Evolutionary conservation across 768 basidiomycete genomes (phyloP).

Genomic region (Neoboletus subvelutipes): DNA sequence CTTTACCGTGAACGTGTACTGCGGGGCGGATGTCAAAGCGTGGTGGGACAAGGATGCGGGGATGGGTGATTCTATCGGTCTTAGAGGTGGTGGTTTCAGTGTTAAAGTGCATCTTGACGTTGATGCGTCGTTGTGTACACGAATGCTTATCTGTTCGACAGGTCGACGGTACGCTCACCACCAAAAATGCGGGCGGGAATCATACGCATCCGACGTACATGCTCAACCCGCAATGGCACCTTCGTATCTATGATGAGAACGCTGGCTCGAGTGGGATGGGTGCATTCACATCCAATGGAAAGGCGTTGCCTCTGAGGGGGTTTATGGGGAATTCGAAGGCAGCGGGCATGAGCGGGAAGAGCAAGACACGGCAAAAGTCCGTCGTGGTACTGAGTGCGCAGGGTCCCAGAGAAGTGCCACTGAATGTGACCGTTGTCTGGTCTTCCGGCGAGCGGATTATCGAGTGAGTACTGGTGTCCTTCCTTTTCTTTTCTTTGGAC

Average conservation of each 20-base stretch:
- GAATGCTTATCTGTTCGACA: slow-evolving; percentile 28
- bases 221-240: slow-evolving; percentile 85
- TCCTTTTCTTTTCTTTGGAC: not conserved
- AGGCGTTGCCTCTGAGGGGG: not conserved
- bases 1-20: slow-evolving; percentile 66
- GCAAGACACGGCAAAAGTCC: slow-evolving; percentile 32
- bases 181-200: slow-evolving; percentile 82
- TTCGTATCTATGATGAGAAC: slow-evolving; percentile 50
- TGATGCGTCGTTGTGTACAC: not conserved
- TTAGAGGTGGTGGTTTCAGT: slow-evolving; percentile 7
- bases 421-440: slow-evolving; percentile 76
- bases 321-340: not conserved
- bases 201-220: slow-evolving; percentile 77
- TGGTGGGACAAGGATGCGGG: slow-evolving; percentile 47
- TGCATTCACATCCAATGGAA: not conserved
- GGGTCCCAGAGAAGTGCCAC: slow-evolving; percentile 62
- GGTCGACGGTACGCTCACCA: slow-evolving; percentile 63
- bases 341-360: slow-evolving; percentile 7
- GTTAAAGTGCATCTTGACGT: slow-evolving; percentile 13
- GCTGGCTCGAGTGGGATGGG: slow-evolving; percentile 2
- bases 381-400: slow-evolving; percentile 47
- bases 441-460: slow-evolving; percentile 70
- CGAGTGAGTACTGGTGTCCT: slow-evolving; percentile 53
- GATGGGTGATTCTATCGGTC: not conserved
- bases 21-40: slow-evolving; percentile 32